Evolutionary conservation across 1,284 basidiomycete species (phyloP).

Genomic region (Ganoderma lingzhi): DNA sequence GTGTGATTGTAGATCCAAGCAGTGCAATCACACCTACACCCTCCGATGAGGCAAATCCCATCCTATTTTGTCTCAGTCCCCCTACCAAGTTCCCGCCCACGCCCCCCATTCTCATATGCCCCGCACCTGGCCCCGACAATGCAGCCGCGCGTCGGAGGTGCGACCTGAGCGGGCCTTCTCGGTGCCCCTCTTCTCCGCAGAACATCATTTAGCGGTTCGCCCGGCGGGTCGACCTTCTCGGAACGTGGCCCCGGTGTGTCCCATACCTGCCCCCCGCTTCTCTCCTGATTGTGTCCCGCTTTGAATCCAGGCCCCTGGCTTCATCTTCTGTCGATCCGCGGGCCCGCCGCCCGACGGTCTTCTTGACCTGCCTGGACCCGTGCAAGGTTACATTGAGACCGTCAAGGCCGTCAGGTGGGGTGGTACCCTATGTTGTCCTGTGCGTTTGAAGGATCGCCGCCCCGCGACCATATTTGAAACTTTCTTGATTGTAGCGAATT

Average conservation of each 20-base stretch:
- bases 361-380: no score
- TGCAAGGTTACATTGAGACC: no score
- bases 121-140: neutral
- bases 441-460: no score
- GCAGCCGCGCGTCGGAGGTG: slow-evolving; percentile 8
- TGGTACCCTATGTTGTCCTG: no score
- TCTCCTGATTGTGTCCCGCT: no score
- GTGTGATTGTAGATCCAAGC: slow-evolving; percentile 30
- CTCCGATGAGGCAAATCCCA: neutral
- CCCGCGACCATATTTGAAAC: no score
- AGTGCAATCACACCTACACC: slow-evolving; percentile 16
- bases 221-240: neutral
- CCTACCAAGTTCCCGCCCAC: neutral
- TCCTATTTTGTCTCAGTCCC: neutral
- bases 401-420: no score
- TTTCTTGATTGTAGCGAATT: no score
- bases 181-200: slow-evolving; percentile 1
- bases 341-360: no score
- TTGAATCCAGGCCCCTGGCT: no score
- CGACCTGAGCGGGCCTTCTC: neutral
- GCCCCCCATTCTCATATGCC: neutral
- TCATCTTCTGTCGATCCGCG: no score
- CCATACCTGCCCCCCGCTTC: neutral
- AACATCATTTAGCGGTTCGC: neutral
- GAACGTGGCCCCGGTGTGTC: neutral